phyloP scores from a whole-genome alignment of 2,329 filamentous ascomycete species.

The Xylaria sp. region DNA sequence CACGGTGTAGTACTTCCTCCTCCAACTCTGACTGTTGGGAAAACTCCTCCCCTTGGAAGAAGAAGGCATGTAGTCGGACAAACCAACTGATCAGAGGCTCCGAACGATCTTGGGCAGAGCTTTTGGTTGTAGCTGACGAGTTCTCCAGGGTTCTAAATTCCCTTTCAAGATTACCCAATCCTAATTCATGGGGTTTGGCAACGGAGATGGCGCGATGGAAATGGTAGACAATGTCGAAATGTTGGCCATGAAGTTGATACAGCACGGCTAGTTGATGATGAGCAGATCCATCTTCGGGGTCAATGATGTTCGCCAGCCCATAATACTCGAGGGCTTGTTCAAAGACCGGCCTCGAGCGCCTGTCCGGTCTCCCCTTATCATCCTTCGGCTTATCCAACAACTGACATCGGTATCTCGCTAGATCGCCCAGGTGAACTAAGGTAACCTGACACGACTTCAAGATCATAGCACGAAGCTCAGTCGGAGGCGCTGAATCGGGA shows the following conservation, averaged over 20 bases:
- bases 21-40: slow-evolving; percentile 79
- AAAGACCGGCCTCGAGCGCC: slow-evolving; percentile 68
- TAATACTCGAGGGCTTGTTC: slow-evolving; percentile 84
- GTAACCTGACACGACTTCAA: slow-evolving; percentile 78
- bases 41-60: slow-evolving; percentile 77
- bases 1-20: slow-evolving; percentile 78
- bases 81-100: slow-evolving; percentile 79
- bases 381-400: slow-evolving; percentile 67
- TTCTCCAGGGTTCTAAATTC: slow-evolving; percentile 67
- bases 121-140: slow-evolving; percentile 37
- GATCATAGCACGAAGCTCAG: slow-evolving; percentile 59
- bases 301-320: slow-evolving; percentile 74
- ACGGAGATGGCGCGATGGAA: slow-evolving; percentile 82
- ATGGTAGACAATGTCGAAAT: slow-evolving; percentile 85
- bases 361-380: slow-evolving; percentile 47
- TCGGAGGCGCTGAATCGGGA: slow-evolving; percentile 45
- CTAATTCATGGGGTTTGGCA: slow-evolving; percentile 73
- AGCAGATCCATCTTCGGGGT: slow-evolving; percentile 77
- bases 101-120: slow-evolving; percentile 53
- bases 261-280: slow-evolving; percentile 93
- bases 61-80: slow-evolving; percentile 80
- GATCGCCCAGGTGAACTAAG: slow-evolving; percentile 84
- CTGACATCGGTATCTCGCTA: slow-evolving; percentile 83
- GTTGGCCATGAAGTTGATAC: slow-evolving; percentile 74
- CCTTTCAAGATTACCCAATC: slow-evolving; percentile 73